Conservation (phyloP, 257 asterid species). For the Primulina tabacum region DNA sequence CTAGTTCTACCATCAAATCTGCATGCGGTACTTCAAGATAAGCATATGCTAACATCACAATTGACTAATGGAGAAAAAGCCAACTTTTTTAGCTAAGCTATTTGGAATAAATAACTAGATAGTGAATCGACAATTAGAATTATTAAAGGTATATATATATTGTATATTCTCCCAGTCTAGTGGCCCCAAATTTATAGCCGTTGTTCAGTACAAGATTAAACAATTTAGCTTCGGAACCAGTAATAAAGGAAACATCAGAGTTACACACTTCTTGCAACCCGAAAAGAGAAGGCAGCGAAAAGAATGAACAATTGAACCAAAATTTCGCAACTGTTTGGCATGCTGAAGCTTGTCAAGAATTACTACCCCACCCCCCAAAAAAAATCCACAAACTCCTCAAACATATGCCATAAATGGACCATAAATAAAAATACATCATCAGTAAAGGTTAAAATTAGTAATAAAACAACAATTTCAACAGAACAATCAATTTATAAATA, state of each 20-base stretch:
- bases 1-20: not conserved
- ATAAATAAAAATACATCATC: not conserved
- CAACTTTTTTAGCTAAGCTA: not conserved
- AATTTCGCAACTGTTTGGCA: not conserved
- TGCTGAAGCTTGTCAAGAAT: not conserved
- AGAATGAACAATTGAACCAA: not conserved
- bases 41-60: slow-evolving; percentile 9
- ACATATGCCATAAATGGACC: slow-evolving; percentile 1
- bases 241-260: slow-evolving; percentile 3
- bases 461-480: not conserved
- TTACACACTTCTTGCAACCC: slow-evolving; percentile 8
- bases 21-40: slow-evolving; percentile 6
- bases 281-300: not conserved
- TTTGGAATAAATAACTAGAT: slow-evolving; percentile 6
- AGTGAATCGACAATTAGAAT: not conserved
- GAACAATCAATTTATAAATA: slow-evolving; percentile 9
- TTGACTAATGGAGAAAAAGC: slow-evolving; percentile 5
- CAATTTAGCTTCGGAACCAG: not conserved
- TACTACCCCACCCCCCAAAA: not conserved
- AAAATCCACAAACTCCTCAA: slow-evolving; percentile 14
- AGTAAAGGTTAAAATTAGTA: slow-evolving; percentile 4
- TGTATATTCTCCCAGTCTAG: not conserved
- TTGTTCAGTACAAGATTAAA: slow-evolving; percentile 3
- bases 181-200: slow-evolving; percentile 3
- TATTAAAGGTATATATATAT: slow-evolving; percentile 2